Evolutionary conservation across 768 basidiomycete species (phyloP).

Genomic region (Russula compacta): DNA sequence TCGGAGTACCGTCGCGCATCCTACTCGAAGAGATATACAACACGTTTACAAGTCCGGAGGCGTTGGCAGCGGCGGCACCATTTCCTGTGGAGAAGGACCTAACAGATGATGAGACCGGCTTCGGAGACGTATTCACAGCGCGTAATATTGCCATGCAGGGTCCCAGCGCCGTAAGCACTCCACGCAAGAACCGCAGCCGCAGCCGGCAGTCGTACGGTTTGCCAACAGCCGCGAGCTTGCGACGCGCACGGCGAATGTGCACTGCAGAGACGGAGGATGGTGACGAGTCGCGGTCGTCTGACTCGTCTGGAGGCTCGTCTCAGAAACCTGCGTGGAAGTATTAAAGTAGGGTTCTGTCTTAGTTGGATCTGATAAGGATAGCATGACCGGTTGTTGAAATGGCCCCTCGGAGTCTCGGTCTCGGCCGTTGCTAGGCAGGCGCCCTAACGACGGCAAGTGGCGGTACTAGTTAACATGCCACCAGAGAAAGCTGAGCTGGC

Average conservation of each 20-base stretch:
- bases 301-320: slow-evolving; percentile 9
- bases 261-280: neutral
- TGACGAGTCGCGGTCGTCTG: slow-evolving; percentile 12
- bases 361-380: slow-evolving; percentile 5
- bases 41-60: slow-evolving; percentile 12
- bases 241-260: neutral
- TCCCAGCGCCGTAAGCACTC: slow-evolving; percentile 12
- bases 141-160: slow-evolving; percentile 1
- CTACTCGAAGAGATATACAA: slow-evolving; percentile 20
- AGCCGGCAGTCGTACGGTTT: slow-evolving; percentile 7
- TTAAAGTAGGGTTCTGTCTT: neutral
- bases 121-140: slow-evolving; percentile 11
- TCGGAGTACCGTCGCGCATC: slow-evolving; percentile 18
- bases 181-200: slow-evolving; percentile 7
- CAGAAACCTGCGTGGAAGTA: slow-evolving; percentile 18
- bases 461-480: neutral
- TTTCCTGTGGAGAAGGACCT: slow-evolving; percentile 6
- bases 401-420: neutral
- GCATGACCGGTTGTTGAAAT: neutral
- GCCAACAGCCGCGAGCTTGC: slow-evolving; percentile 12
- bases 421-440: slow-evolving; percentile 1
- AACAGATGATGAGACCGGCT: neutral
- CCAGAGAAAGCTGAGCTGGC: too few relatives aligned
- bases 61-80: slow-evolving; percentile 2
- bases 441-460: slow-evolving; percentile 9